These are phyloP conservation scores for Cladosporium sp. DNA, from an alignment of 2,329 filamentous ascomycete species.

Conservation along the genomic window DNA sequence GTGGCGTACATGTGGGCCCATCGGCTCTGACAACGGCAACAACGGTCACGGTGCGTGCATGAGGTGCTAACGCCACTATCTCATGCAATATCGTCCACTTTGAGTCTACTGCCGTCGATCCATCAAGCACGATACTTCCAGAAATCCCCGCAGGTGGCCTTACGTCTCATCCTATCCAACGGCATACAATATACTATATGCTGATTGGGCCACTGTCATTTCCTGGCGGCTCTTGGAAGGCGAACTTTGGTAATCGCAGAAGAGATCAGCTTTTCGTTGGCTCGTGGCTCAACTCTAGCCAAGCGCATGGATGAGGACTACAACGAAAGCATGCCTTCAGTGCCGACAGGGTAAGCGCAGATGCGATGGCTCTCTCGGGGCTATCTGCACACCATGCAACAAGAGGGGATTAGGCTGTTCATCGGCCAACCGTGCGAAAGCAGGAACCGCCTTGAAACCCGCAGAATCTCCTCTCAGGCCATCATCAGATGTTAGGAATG, in stretches of 20 bases:
- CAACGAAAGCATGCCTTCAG: not conserved
- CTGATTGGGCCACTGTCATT: not conserved
- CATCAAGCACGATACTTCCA: not conserved
- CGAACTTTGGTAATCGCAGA: not conserved
- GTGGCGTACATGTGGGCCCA: not conserved
- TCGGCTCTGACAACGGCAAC: not conserved
- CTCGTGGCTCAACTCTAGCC: not conserved
- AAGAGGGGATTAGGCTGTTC: not conserved
- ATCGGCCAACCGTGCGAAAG: not conserved
- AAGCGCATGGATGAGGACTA: not conserved
- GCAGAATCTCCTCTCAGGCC: not conserved
- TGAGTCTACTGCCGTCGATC: not conserved
- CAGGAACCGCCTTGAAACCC: not conserved
- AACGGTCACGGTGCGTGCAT: constrained; percentile 1
- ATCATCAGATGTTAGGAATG: not conserved
- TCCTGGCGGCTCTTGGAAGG: not conserved
- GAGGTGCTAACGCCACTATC: not conserved
- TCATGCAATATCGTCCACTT: not conserved
- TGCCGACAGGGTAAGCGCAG: constrained; percentile 4
- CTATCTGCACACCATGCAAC: not conserved
- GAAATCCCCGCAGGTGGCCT: not conserved
- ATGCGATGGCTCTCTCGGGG: not conserved
- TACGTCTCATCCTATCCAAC: not conserved
- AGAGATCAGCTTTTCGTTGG: not conserved
- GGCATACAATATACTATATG: not conserved